A percentile compares a stretch with the other conserved stretches of the same genome.
Evolutionary conservation across 2,329 filamentous ascomycete genomes (phyloP).

Genomic region (Fusarium virguliforme): DNA sequence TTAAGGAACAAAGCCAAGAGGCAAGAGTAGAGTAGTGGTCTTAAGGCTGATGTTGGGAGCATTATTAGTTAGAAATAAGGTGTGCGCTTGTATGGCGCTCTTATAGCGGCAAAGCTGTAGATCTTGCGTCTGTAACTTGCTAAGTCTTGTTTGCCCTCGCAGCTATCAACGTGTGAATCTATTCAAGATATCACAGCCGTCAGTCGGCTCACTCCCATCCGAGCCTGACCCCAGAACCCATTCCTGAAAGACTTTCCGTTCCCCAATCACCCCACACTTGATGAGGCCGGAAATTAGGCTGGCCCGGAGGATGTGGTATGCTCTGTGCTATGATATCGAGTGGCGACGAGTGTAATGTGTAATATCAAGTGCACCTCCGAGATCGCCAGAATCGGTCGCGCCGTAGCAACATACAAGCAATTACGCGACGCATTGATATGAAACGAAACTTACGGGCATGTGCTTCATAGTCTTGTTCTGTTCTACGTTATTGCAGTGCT

Average conservation of each 20-base stretch:
- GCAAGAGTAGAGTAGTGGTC: not conserved
- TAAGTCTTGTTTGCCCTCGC: not conserved
- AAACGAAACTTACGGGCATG: not conserved
- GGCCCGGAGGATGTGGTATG: too few relatives aligned
- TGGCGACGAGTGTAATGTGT: too few relatives aligned
- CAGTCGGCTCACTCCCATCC: not conserved
- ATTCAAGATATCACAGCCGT: not conserved
- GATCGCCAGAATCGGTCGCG: not conserved
- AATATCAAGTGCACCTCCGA: not conserved
- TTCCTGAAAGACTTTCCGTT: not conserved
- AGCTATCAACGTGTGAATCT: not conserved
- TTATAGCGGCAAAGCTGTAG: not conserved
- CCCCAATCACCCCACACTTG: too few relatives aligned
- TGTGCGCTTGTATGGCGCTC: not conserved
- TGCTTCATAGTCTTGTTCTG: too few relatives aligned
- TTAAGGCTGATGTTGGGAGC: not conserved
- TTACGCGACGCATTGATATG: not conserved
- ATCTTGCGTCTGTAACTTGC: not conserved
- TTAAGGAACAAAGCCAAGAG: not conserved
- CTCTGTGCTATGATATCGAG: too few relatives aligned
- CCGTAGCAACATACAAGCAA: not conserved
- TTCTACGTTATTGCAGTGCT: too few relatives aligned
- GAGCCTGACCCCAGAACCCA: not conserved
- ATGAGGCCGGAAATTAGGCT: too few relatives aligned
- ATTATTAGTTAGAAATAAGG: not conserved